These are phyloP conservation scores for Forsythia suspensa DNA, from an alignment of 257 asterid species.

Conservation along the genomic window DNA sequence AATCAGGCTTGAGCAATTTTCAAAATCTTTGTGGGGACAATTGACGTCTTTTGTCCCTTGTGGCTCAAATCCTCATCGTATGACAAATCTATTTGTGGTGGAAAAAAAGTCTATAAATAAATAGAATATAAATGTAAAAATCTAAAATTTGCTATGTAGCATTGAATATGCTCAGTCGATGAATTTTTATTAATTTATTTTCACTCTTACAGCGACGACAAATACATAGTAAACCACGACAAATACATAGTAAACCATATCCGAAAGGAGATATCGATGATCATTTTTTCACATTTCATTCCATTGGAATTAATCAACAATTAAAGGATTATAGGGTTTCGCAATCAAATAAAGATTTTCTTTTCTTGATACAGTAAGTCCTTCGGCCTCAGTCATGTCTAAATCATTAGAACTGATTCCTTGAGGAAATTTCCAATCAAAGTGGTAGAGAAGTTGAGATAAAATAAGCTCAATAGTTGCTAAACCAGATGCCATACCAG, in stretches of 20 bases:
- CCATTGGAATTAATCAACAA: neutral
- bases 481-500: conserved; percentile 10
- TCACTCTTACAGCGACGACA: no score
- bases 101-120: no score
- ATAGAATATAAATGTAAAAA: no score
- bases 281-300: neutral
- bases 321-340: neutral
- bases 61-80: no score
- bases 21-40: no score
- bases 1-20: no score
- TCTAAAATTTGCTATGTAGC: no score
- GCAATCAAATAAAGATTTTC: conserved; percentile 4
- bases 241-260: neutral
- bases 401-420: neutral
- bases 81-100: no score
- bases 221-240: neutral
- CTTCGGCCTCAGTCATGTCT: conserved; percentile 6
- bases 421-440: conserved; percentile 12
- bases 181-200: no score
- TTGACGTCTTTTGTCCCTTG: no score
- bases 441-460: conserved; percentile 14
- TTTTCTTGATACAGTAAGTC: conserved; percentile 4
- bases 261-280: neutral
- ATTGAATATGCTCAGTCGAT: no score
- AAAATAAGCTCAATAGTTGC: conserved; percentile 1